Evolutionary conservation across 2,329 filamentous ascomycete genomes (phyloP), one percentile per base, ranked within the genome.

Genomic region (Sporothrix curviconia): DNA sequence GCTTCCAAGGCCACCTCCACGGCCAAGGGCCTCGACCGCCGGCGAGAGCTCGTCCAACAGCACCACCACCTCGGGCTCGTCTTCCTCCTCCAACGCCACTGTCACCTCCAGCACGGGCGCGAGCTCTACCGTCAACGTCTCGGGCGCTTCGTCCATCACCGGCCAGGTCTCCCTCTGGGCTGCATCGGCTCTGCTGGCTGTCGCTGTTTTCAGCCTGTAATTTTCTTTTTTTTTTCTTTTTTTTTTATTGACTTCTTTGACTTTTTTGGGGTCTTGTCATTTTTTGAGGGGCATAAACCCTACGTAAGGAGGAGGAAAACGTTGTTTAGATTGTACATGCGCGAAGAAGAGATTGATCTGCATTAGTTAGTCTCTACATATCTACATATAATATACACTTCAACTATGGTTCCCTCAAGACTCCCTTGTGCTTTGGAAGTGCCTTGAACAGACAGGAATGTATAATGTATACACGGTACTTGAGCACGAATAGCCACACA

Each of bases 191-290:
- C 36, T 53, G 8, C 37, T 53, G 36, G 50, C 50, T 4, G 50
- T 14, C 22, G 36, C 50, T 12, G 28, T 42, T 11, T 32, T 53
- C 50, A 53, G n/a, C 37, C 24, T 53, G 37, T 53, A 53, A 52
- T 9, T 28, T 17, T 3, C 7, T 9, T 30, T 30, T 44, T 3
- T 11, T 15, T 8, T 7, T 28, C 19, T n/a, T 44, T 28, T 7
- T 28, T 28, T 14, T 28, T 43, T 14, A 8, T 40, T 7, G 6
- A 40, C 9, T 17, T 5, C 22, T 44, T 44, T 4, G 25, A 46
- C 25, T 32, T n/a, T n/a, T n/a, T n/a, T n/a, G n/a, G n/a, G n/a
- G n/a, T n/a, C n/a, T n/a, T n/a, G n/a, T n/a, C n/a, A n/a, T n/a
- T n/a, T n/a, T n/a, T n/a, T n/a, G n/a, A n/a, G n/a, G n/a, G n/a